These are phyloP conservation scores for Apiospora sp. DNA, from an alignment of 2,329 filamentous ascomycete species.

Conservation along the genomic window DNA sequence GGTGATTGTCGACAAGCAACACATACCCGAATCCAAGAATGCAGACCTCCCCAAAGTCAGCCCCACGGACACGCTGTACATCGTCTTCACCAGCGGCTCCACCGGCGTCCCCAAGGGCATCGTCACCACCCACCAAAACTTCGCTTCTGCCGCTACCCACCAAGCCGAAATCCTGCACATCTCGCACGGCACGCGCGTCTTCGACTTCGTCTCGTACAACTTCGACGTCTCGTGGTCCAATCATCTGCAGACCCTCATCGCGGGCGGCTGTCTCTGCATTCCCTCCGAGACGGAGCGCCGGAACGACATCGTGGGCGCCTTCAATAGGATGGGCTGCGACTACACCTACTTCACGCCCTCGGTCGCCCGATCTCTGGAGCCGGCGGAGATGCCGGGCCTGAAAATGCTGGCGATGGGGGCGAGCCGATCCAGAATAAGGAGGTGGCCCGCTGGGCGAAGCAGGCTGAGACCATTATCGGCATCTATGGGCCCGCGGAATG, in stretches of 20 bases:
- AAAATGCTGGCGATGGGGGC: background rate
- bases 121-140: constrained; percentile 27
- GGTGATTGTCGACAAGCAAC: background rate
- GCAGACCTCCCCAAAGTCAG: background rate
- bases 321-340: background rate
- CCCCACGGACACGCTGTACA: too few relatives aligned
- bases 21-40: background rate
- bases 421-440: constrained; percentile 18
- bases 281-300: constrained; percentile 32
- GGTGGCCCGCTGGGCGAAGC: background rate
- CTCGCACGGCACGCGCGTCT: too few relatives aligned
- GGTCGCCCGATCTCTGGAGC: background rate
- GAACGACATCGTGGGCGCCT: background rate
- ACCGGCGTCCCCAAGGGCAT: too few relatives aligned
- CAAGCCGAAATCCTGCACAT: too few relatives aligned
- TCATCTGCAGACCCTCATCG: too few relatives aligned
- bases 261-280: constrained; percentile 29
- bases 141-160: constrained; percentile 28
- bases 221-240: too few relatives aligned
- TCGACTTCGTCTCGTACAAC: too few relatives aligned
- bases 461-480: background rate
- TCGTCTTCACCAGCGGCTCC: too few relatives aligned
- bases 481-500: constrained; percentile 17
- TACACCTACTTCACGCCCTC: constrained; percentile 12
- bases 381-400: background rate